A percentile compares a stretch with the other conserved stretches of the same genome.
Conservation (phyloP, 2,329 filamentous ascomycete genomes). For the Botrytis fragariae region DNA sequence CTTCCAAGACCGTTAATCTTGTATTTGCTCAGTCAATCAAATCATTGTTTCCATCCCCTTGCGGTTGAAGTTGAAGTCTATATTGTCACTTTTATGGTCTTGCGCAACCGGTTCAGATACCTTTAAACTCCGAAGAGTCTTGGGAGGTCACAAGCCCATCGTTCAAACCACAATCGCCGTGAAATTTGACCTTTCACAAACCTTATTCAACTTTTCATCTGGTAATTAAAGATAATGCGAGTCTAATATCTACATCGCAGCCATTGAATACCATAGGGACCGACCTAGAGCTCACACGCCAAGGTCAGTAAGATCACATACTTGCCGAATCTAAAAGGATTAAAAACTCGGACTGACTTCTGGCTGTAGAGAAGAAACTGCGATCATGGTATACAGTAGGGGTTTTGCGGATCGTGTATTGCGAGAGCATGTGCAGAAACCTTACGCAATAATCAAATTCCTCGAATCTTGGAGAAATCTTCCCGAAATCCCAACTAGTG, state of each 20-base stretch:
- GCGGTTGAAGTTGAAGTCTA: not conserved
- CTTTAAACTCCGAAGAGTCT: not conserved
- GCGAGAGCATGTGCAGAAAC: slow-evolving; percentile 17
- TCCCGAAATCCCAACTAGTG: slow-evolving; percentile 54
- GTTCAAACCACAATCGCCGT: not conserved
- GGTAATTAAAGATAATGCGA: not conserved
- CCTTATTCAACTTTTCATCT: not conserved
- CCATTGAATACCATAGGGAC: not conserved
- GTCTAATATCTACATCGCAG: not conserved
- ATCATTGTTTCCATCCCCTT: not conserved
- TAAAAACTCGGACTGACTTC: not conserved
- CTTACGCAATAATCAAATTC: slow-evolving; percentile 10
- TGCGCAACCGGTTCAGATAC: not conserved
- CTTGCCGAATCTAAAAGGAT: not conserved
- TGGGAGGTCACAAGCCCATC: not conserved
- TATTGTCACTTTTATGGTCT: not conserved
- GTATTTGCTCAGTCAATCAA: not conserved
- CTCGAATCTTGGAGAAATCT: slow-evolving; percentile 39
- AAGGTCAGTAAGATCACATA: not conserved
- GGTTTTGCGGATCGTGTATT: not conserved
- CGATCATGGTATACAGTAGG: not conserved
- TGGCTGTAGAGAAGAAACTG: not conserved
- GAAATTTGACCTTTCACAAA: not conserved
- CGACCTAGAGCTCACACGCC: not conserved
- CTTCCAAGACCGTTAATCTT: not conserved